Evolutionary conservation across 768 basidiomycete species (phyloP).

Genomic region (Neoboletus magnificus): DNA sequence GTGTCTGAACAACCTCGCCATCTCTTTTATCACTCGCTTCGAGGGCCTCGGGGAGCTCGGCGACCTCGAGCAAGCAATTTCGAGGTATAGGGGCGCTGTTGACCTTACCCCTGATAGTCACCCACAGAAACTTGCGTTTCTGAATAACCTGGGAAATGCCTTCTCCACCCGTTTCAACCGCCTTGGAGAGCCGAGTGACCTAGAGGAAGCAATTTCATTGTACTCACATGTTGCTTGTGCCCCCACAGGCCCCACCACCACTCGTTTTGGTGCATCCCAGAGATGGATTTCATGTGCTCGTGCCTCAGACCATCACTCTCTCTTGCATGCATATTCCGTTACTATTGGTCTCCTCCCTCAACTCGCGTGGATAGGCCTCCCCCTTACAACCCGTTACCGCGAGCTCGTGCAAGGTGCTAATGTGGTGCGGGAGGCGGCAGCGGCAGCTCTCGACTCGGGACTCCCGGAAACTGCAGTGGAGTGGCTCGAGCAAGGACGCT

Average conservation of each 20-base stretch:
- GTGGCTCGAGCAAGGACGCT: conserved; percentile 19
- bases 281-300: background rate
- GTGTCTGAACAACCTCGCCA: background rate
- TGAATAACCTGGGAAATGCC: background rate
- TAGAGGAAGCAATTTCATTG: background rate
- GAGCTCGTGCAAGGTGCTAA: background rate
- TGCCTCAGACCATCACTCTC: background rate
- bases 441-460: conserved; percentile 1
- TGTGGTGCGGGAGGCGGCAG: conserved; percentile 7
- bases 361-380: background rate
- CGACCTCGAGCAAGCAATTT: conserved; percentile 4
- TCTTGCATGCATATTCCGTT: background rate
- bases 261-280: background rate
- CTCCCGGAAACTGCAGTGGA: conserved; percentile 6
- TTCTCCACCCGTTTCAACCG: background rate
- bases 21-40: conserved; percentile 3
- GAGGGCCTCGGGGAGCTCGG: background rate
- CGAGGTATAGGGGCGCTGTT: background rate
- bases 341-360: background rate
- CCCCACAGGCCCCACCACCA: background rate
- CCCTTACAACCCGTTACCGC: background rate
- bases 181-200: background rate
- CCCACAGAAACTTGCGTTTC: background rate
- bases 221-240: background rate
- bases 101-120: background rate